Conservation (phyloP, 1,139 yeast species). For the Suhomyces chickasaworum region DNA sequence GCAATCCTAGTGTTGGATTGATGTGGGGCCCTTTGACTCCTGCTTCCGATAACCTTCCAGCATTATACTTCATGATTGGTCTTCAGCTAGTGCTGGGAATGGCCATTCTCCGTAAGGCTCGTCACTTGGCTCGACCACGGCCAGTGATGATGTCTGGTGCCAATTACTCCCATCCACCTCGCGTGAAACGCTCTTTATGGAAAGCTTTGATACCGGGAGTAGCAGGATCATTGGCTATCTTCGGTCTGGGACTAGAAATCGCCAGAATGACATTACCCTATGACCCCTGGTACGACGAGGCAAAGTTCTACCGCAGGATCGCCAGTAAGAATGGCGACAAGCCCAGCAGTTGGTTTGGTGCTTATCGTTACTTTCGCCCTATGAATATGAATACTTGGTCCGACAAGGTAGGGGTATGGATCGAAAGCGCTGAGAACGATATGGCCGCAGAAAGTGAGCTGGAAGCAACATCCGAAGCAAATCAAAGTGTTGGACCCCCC, state of each 20-base stretch:
- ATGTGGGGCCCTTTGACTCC: slow-evolving; percentile 69
- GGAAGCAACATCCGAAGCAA: not conserved
- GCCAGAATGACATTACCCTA: slow-evolving; percentile 51
- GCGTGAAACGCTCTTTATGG: slow-evolving; percentile 13
- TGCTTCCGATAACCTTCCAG: slow-evolving; percentile 57
- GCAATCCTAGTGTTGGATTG: slow-evolving; percentile 58
- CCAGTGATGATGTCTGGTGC: slow-evolving; percentile 17
- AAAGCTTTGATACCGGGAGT: slow-evolving; percentile 17
- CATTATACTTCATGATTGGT: slow-evolving; percentile 49
- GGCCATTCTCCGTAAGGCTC: slow-evolving; percentile 27
- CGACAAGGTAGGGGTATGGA: slow-evolving; percentile 36
- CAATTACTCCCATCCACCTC: slow-evolving; percentile 3
- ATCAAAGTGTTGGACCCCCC: not conserved
- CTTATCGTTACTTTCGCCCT: slow-evolving; percentile 52
- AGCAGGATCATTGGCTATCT: slow-evolving; percentile 30
- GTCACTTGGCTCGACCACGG: slow-evolving; percentile 16
- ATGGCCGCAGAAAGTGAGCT: slow-evolving; percentile 8
- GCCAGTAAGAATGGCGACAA: slow-evolving; percentile 45
- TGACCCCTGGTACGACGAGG: slow-evolving; percentile 70
- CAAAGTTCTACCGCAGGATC: slow-evolving; percentile 47
- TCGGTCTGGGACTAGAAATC: slow-evolving; percentile 50
- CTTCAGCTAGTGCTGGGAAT: slow-evolving; percentile 51
- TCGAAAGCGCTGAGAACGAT: slow-evolving; percentile 24
- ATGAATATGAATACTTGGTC: slow-evolving; percentile 53
- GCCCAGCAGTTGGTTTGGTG: slow-evolving; percentile 63